Base-by-base conservation (phyloP, 2,329 filamentous ascomycete species). In the Ophiocordyceps sinensis region DNA sequence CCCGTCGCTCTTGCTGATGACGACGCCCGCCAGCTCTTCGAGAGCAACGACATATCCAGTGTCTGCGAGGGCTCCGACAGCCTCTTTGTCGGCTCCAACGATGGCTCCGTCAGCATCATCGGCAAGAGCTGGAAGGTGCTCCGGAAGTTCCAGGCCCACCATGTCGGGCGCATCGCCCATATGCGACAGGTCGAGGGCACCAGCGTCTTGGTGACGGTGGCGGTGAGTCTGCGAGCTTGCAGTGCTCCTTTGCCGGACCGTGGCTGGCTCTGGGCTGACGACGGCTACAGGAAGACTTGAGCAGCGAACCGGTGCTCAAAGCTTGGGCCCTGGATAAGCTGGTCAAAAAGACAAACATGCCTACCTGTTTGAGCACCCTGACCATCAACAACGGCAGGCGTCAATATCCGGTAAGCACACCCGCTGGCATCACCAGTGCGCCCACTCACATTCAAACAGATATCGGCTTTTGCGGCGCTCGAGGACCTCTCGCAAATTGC, bases 251-350 rank as follows among this genome's bases (percentile, higher is more conserved):
- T 19, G 14, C n/a, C n/a, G 8, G 15, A n/a, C 12, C 4, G 8
- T 4, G 6, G 15, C n/a, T 3, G 11, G n/a, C 13, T n/a, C 36
- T 17, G 2, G 7, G 15, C 23, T 32, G 11, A 36, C 23, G 39
- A 13, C 36, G 3, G n/a, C 8, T 12, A 17, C 59, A 82, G 63
- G 91, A 98, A 62, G 88, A 96, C 53, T 67, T 95, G 40, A 83
- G 83, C 32, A 82, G 75, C 52, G 87, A 96, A 52, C 89, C 91
- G 0, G 73, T 89, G 17, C 64, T 98, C 45, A 96, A 94, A 60
- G 89, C 96, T n/a, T 98, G 91, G 91, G 89, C 86, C 19, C 69
- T 98, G 51, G 88, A 96, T 58, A 93, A 88, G 63, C 73, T 82
- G 4, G 86, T 94, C 50, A 96, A 91, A 72, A 96, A 93, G 71